Base-by-base conservation (phyloP, 345 rosid genomes). In the Moricandia moricandioides region DNA sequence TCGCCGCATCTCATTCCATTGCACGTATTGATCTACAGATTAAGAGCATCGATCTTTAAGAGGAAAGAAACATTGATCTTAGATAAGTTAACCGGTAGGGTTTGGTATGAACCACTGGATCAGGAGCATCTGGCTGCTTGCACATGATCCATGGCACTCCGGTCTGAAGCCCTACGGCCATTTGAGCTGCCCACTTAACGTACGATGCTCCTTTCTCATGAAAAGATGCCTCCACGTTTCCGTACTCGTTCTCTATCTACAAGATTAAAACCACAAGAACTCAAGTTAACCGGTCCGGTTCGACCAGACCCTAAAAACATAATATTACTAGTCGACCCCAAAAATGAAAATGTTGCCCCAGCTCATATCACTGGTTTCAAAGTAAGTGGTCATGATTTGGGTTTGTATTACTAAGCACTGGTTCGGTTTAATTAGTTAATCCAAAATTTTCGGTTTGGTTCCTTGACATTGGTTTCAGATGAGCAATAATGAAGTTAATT, bases 101-200 rank as follows among this genome's bases (percentile, higher is more conserved):
- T 52, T 65, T n/a, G 57, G 63, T 51, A 65, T 85, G 60, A 35
- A 93, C 98, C 88, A 91, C 90, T 0, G 95, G 97, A 65, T 88
- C 93, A 29, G 98, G 97, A 65, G 97, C 95, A 70, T 94, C 96
- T 1, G 81, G 61, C 79, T 90, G 93, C 77, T 88, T 89, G 86
- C 98, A 91, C 98, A 94, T 94, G 11, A 86, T 82, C 98, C 98
- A 94, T 27, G 98, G 98, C 13, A 91, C 98, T 3, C 96, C 97
- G 0, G 95, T 87, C 39, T 83, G 62, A 4, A 87, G 87, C 2
- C 81, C 88, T 1, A 88, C 90, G 0, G 95, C 96, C 95, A 90
- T 91, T 65, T 79, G 74, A 17, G 86, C 96, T 4, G 96, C 97
- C 97, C 97, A 94, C 5, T 37, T 72, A 40, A 90, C 86, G 72